These are phyloP conservation scores for Moelleriella libera DNA, from an alignment of 2,329 filamentous ascomycete species.

Conservation along the genomic window DNA sequence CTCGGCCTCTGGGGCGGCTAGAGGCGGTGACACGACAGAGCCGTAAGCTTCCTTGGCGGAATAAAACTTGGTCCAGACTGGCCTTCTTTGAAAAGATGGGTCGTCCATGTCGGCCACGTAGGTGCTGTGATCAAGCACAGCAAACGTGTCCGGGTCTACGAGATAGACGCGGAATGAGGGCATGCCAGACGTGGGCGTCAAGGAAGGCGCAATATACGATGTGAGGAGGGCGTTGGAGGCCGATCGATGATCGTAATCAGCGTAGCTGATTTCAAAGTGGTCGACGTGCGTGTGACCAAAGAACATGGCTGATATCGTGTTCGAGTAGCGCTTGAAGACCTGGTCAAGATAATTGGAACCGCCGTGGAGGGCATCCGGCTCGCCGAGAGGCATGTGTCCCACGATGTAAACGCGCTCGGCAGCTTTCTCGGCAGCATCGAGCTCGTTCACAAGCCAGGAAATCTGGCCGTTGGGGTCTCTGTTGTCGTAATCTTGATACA, in stretches of 20 bases:
- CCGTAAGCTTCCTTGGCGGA: slow-evolving; percentile 40
- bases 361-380: slow-evolving; percentile 33
- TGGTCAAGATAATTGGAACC: slow-evolving; percentile 36
- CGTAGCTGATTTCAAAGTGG: slow-evolving; percentile 41
- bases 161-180: slow-evolving; percentile 43
- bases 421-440: slow-evolving; percentile 34
- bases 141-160: slow-evolving; percentile 40
- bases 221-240: slow-evolving; percentile 28
- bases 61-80: slow-evolving; percentile 38
- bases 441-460: slow-evolving; percentile 35
- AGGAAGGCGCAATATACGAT: slow-evolving; percentile 36
- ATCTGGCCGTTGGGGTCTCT: slow-evolving; percentile 36
- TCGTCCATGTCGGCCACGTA: slow-evolving; percentile 38
- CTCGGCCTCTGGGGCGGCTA: slow-evolving; percentile 20
- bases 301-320: slow-evolving; percentile 39
- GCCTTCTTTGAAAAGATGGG: slow-evolving; percentile 23
- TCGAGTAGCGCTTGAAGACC: slow-evolving; percentile 35
- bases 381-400: slow-evolving; percentile 39
- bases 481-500: slow-evolving; percentile 33
- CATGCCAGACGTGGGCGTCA: slow-evolving; percentile 38
- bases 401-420: slow-evolving; percentile 40
- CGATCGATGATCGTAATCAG: slow-evolving; percentile 24
- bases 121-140: slow-evolving; percentile 34
- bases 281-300: slow-evolving; percentile 43
- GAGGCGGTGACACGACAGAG: slow-evolving; percentile 22